Percentiles rank a stretch among this genome's conserved stretches.
Evolutionary conservation across 345 rosid species (phyloP).

Genomic region (Euphorbia pulcherrima): DNA sequence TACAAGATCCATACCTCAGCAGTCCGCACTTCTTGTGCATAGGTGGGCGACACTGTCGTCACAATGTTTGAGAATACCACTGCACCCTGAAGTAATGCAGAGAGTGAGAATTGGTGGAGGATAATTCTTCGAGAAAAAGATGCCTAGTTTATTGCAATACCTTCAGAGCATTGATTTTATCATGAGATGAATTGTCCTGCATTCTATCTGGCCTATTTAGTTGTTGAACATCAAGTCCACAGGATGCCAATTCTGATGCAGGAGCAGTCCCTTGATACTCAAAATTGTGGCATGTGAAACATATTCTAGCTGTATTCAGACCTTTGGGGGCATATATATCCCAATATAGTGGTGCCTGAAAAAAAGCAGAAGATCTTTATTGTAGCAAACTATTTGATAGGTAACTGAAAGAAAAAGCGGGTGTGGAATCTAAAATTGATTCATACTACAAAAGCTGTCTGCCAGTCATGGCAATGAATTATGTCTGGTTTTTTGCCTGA

Average conservation of each 20-base stretch:
- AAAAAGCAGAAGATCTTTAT: constrained; percentile 11
- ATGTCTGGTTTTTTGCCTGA: constrained; percentile 93
- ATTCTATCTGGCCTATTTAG: constrained; percentile 91
- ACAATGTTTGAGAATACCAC: constrained; percentile 92
- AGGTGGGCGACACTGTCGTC: constrained; percentile 96
- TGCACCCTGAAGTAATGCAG: constrained; percentile 63
- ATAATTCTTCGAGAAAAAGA: constrained; percentile 4
- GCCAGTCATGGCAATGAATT: constrained; percentile 99
- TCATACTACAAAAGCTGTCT: constrained; percentile 94
- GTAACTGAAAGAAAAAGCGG: constrained; percentile 13
- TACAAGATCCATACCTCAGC: constrained; percentile 58
- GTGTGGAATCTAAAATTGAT: constrained; percentile 4
- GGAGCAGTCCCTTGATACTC: constrained; percentile 95
- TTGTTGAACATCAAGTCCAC: constrained; percentile 85
- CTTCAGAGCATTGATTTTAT: constrained; percentile 84
- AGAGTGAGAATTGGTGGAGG: constrained; percentile 9
- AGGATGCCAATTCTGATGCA: constrained; percentile 77
- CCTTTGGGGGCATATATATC: constrained; percentile 91
- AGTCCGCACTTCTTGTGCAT: constrained; percentile 89
- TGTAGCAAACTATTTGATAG: constrained; percentile 12
- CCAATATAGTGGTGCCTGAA: constrained; percentile 95
- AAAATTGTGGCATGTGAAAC: constrained; percentile 97
- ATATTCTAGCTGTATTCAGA: constrained; percentile 84
- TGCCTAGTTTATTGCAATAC: constrained; percentile 29
- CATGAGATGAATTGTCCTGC: constrained; percentile 80